These are phyloP conservation scores for Brettanomyces bruxellensis DNA, from an alignment of 805 yeast genomes.

Conservation along the genomic window DNA sequence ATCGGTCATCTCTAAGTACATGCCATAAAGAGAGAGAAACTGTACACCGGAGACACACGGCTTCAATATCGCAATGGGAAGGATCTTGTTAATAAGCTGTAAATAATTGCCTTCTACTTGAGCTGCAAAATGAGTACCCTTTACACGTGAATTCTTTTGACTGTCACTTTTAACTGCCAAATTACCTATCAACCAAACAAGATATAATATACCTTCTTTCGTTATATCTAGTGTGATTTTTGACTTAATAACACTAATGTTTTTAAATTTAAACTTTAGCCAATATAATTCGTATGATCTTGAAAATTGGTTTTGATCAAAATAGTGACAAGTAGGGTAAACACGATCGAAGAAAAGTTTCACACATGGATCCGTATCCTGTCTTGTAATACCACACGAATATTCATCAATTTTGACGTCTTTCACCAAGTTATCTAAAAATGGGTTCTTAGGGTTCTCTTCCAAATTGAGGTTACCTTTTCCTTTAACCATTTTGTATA, in stretches of 20 bases:
- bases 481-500: neutral
- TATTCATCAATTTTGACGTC: neutral
- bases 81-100: conserved; percentile 7
- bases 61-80: conserved; percentile 10
- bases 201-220: conserved; percentile 2
- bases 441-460: neutral
- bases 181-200: conserved; percentile 5
- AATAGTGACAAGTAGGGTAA: conserved; percentile 4
- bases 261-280: conserved; percentile 1
- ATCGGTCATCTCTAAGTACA: conserved; percentile 11
- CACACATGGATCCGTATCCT: conserved; percentile 3
- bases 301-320: conserved; percentile 4
- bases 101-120: conserved; percentile 2
- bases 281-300: conserved; percentile 4
- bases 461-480: neutral
- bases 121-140: neutral
- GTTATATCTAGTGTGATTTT: neutral
- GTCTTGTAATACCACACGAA: conserved; percentile 1
- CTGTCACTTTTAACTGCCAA: neutral
- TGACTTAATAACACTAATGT: neutral
- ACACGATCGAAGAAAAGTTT: conserved; percentile 3
- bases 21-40: conserved; percentile 9
- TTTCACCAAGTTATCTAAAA: too few relatives aligned
- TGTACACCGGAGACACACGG: conserved; percentile 16
- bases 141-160: neutral